These are phyloP conservation scores for Hyphochytrium catenoides DNA, from an alignment of 352 stramenopile genomes.

Conservation along the genomic window DNA sequence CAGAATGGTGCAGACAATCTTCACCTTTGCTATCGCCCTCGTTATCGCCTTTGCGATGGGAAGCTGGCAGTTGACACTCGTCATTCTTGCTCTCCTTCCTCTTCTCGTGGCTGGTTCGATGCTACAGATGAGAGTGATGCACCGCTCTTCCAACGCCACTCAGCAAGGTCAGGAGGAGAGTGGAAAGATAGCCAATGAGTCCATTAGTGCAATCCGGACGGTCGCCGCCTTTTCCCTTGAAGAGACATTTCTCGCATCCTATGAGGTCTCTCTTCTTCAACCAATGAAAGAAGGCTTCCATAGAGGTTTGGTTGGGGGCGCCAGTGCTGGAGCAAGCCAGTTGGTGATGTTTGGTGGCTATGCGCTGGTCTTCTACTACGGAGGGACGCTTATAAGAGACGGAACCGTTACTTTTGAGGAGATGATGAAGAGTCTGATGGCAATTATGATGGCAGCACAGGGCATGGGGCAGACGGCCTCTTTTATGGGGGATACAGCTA, in stretches of 20 bases:
- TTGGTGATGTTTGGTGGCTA: too few species aligned
- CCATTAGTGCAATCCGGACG: conserved; percentile 25
- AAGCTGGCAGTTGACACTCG: conserved; percentile 33
- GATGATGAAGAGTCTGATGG: conserved; percentile 25
- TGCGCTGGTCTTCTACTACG: conserved; percentile 28
- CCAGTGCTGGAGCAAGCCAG: too few species aligned
- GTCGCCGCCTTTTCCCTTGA: conserved; percentile 23
- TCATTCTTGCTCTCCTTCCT: conserved; percentile 32
- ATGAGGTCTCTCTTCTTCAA: too few species aligned
- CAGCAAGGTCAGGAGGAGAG: conserved; percentile 15
- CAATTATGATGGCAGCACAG: conserved; percentile 22
- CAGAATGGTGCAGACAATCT: conserved; percentile 19
- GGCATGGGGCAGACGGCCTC: conserved; percentile 27
- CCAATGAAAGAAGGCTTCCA: too few species aligned
- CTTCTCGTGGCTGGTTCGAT: conserved; percentile 21
- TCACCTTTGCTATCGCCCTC: conserved; percentile 24
- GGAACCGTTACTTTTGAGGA: conserved; percentile 16
- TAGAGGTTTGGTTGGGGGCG: too few species aligned
- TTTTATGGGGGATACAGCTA: conserved; percentile 17
- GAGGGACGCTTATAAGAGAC: conserved; percentile 17
- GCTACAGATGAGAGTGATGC: conserved; percentile 5
- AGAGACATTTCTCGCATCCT: conserved; percentile 9
- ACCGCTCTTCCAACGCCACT: conserved; percentile 3
- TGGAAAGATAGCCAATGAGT: conserved; percentile 18
- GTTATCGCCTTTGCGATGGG: conserved; percentile 35